A percentile compares a stretch with the other conserved stretches of the same genome.
phyloP scores from a whole-genome alignment of 495 filamentous ascomycete genomes.

The Neurospora cerealis region DNA sequence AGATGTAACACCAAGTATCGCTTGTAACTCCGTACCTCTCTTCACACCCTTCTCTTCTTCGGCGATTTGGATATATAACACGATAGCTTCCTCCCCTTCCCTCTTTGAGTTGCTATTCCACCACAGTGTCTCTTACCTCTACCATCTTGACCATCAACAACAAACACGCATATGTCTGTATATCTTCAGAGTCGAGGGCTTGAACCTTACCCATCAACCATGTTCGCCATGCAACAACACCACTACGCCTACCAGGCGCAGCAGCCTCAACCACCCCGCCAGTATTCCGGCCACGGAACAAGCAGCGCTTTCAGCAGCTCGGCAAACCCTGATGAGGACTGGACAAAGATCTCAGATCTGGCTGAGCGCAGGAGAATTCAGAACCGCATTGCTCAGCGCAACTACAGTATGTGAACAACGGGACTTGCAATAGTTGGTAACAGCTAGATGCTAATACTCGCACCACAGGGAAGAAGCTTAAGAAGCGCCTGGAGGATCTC shows the following conservation, averaged over 20 bases:
- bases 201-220: slow-evolving; percentile 12
- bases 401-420: slow-evolving; percentile 71
- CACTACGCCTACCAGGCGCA: slow-evolving; percentile 33
- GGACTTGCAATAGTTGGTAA: not conserved
- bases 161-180: not conserved
- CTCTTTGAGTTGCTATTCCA: not conserved
- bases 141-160: not conserved
- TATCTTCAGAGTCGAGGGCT: not conserved
- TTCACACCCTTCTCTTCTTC: not conserved
- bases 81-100: not conserved
- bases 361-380: slow-evolving; percentile 92
- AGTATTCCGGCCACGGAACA: slow-evolving; percentile 59
- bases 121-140: not conserved
- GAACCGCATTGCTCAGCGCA: slow-evolving; percentile 94
- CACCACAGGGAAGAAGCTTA: slow-evolving; percentile 86
- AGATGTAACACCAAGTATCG: not conserved
- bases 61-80: not conserved
- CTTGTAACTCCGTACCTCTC: not conserved
- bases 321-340: slow-evolving; percentile 95
- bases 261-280: slow-evolving; percentile 33
- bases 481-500: slow-evolving; percentile 92
- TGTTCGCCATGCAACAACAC: slow-evolving; percentile 38
- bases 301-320: slow-evolving; percentile 95
- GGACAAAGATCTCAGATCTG: slow-evolving; percentile 98
- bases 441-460: slow-evolving; percentile 4